These are phyloP conservation scores for Anacardium occidentale DNA, from an alignment of 345 rosid species.

Conservation along the genomic window DNA sequence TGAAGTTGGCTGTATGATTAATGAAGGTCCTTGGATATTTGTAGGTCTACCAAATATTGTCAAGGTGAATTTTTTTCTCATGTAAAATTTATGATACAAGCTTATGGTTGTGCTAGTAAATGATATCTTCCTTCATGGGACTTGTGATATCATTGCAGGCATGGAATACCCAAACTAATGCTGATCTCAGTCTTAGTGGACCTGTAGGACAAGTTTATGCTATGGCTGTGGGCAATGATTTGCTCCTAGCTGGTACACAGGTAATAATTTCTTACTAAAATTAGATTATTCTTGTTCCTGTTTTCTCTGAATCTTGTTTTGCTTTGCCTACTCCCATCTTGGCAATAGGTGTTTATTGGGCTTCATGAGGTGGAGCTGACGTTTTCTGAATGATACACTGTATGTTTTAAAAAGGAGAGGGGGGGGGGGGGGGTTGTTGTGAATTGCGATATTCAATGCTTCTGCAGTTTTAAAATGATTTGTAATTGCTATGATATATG, in stretches of 20 bases:
- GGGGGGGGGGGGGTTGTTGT: no score
- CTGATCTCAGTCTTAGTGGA: conserved; percentile 77
- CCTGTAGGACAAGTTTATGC: conserved; percentile 95
- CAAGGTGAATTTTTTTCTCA: conserved; percentile 45
- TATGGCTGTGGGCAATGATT: conserved; percentile 74
- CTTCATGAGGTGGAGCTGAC: neutral
- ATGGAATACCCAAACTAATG: conserved; percentile 74
- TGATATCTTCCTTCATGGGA: conserved; percentile 1
- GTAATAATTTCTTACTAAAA: conserved; percentile 31
- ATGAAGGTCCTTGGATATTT: conserved; percentile 95
- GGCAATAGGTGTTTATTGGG: conserved; percentile 1
- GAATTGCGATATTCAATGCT: neutral
- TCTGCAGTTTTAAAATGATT: neutral
- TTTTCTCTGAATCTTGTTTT: neutral
- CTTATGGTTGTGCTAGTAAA: neutral
- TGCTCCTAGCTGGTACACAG: conserved; percentile 92
- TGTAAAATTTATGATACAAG: neutral
- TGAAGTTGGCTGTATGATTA: conserved; percentile 90
- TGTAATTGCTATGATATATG: neutral
- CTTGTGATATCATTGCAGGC: conserved; percentile 50
- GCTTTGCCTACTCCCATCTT: neutral
- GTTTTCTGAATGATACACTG: neutral
- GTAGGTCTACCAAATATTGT: conserved; percentile 83
- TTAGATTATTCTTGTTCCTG: neutral
- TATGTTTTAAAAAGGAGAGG: neutral